Evolutionary conservation across 768 basidiomycete genomes (phyloP).

Genomic region (Suillus tomentosus): DNA sequence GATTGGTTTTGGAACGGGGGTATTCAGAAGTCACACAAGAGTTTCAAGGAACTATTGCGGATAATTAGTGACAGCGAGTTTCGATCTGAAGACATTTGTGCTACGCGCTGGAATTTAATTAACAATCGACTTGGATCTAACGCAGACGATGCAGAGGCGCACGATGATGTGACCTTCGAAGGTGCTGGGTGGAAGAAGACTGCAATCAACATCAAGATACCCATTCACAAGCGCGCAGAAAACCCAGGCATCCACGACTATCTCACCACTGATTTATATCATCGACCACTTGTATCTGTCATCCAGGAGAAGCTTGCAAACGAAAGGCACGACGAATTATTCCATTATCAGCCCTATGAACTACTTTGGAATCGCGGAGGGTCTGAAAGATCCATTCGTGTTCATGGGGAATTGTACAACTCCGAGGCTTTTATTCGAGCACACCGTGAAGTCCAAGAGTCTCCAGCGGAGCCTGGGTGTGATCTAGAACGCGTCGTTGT

Average conservation of each 20-base stretch:
- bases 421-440: slow-evolving; percentile 21
- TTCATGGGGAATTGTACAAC: slow-evolving; percentile 25
- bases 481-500: slow-evolving; percentile 18
- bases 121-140: slow-evolving; percentile 7
- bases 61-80: slow-evolving; percentile 14
- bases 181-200: slow-evolving; percentile 23
- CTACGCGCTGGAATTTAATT: slow-evolving; percentile 8
- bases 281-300: slow-evolving; percentile 17
- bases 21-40: slow-evolving; percentile 22
- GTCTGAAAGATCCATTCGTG: slow-evolving; percentile 4
- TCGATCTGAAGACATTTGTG: slow-evolving; percentile 8
- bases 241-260: slow-evolving; percentile 14
- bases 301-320: slow-evolving; percentile 21
- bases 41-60: slow-evolving; percentile 18
- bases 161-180: slow-evolving; percentile 4
- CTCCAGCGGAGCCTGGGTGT: slow-evolving; percentile 20
- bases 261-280: slow-evolving; percentile 13
- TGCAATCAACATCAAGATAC: slow-evolving; percentile 12
- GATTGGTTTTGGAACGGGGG: slow-evolving; percentile 26
- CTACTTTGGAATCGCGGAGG: slow-evolving; percentile 16
- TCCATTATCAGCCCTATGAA: slow-evolving; percentile 28
- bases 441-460: slow-evolving; percentile 20
- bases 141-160: background rate
- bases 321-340: slow-evolving; percentile 6
- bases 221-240: slow-evolving; percentile 14